Evolutionary conservation across 2,329 filamentous ascomycete species (phyloP).

Genomic region (Dactylonectria estremocensis): DNA sequence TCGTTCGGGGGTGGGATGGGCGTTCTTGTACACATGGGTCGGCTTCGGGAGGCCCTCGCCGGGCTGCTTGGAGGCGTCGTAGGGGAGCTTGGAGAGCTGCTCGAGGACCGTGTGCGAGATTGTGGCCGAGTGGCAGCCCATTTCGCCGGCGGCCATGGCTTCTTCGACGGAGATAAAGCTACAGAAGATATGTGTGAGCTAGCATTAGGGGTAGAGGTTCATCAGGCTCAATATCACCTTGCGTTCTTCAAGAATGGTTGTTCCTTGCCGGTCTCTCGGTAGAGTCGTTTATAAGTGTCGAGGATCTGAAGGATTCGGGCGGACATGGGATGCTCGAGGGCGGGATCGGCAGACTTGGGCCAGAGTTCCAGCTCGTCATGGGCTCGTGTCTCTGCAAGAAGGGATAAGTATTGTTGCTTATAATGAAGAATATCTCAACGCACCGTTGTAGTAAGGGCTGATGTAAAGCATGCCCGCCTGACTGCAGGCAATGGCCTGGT

Average conservation of each 20-base stretch:
- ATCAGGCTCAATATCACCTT: slow-evolving; percentile 47
- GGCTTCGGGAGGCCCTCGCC: slow-evolving; percentile 58
- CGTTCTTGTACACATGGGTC: slow-evolving; percentile 56
- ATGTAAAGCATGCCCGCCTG: slow-evolving; percentile 64
- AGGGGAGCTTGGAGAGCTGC: slow-evolving; percentile 56
- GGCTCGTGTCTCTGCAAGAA: slow-evolving; percentile 57
- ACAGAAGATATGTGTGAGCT: background rate
- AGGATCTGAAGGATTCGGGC: slow-evolving; percentile 64
- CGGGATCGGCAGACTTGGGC: slow-evolving; percentile 63
- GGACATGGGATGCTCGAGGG: slow-evolving; percentile 63
- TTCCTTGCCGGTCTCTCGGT: slow-evolving; percentile 62
- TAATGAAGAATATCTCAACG: slow-evolving; percentile 7
- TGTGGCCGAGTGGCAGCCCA: slow-evolving; percentile 63
- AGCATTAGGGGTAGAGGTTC: background rate
- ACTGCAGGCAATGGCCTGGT: slow-evolving; percentile 65
- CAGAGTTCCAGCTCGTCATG: slow-evolving; percentile 61
- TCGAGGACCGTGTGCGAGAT: slow-evolving; percentile 58
- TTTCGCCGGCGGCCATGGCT: slow-evolving; percentile 62
- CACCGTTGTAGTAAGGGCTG: slow-evolving; percentile 66
- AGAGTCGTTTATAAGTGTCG: slow-evolving; percentile 62
- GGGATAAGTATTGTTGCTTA: background rate
- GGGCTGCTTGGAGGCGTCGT: slow-evolving; percentile 56
- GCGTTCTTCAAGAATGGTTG: slow-evolving; percentile 65
- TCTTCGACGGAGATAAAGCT: slow-evolving; percentile 61
- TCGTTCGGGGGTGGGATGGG: slow-evolving; percentile 51